These are phyloP conservation scores for Boletus speciosus DNA, from an alignment of 768 basidiomycete genomes.

Conservation along the genomic window DNA sequence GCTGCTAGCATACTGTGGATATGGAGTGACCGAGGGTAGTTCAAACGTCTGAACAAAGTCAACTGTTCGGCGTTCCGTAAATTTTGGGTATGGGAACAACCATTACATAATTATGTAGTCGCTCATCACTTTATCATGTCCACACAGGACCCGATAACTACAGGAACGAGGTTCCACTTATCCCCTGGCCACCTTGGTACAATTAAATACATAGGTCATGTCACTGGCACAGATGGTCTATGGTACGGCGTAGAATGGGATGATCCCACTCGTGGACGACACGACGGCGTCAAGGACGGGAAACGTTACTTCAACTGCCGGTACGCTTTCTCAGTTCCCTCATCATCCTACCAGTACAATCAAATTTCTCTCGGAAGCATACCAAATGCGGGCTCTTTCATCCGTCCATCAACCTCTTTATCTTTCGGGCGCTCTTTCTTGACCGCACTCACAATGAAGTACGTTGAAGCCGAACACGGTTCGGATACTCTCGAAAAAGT, in stretches of 20 bases:
- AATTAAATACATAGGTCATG: slow-evolving; percentile 62
- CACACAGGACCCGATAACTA: slow-evolving; percentile 25
- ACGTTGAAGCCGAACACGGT: slow-evolving; percentile 62
- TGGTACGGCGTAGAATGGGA: slow-evolving; percentile 99
- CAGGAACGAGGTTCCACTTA: slow-evolving; percentile 54
- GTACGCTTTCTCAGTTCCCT: slow-evolving; percentile 38
- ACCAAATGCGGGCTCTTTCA: slow-evolving; percentile 70
- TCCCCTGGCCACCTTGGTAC: slow-evolving; percentile 57
- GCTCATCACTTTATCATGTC: slow-evolving; percentile 3
- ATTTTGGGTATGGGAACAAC: slow-evolving; percentile 6
- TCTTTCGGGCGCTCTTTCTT: slow-evolving; percentile 70
- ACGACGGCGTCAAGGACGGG: slow-evolving; percentile 78
- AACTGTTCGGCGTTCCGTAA: slow-evolving; percentile 5
- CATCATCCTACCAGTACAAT: slow-evolving; percentile 9
- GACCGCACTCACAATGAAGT: slow-evolving; percentile 70
- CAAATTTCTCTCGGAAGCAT: slow-evolving; percentile 39
- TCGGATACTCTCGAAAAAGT: slow-evolving; percentile 55
- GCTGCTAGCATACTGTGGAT: slow-evolving; percentile 27
- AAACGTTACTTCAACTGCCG: slow-evolving; percentile 74
- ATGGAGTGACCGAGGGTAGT: neutral
- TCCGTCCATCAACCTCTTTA: slow-evolving; percentile 60
- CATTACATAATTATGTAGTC: slow-evolving; percentile 13
- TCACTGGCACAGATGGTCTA: slow-evolving; percentile 57
- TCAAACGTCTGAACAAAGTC: neutral
- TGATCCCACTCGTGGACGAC: slow-evolving; percentile 77